Base-by-base conservation (phyloP, 2,329 filamentous ascomycete genomes). In the Fusarium dimerum region DNA sequence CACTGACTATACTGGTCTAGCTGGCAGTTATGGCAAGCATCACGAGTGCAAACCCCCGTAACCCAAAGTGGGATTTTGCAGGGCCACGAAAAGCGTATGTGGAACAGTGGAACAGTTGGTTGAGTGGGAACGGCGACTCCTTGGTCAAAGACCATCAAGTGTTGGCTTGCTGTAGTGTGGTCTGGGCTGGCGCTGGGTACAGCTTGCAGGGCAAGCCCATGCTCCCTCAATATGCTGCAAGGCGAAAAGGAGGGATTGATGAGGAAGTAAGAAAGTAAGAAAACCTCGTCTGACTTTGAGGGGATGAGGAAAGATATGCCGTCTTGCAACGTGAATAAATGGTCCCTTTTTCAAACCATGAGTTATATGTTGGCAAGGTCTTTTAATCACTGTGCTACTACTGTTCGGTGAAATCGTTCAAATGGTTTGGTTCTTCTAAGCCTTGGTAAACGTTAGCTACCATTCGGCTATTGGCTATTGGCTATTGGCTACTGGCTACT, bases 51-150 rank as follows among this genome's bases (percentile, higher is more conserved):
- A 20, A 12, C 39, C 39, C 32, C 32, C 30, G 39, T 45, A 51
- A 50, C 54, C 50, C 41, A 40, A 52, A 48, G 45, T 49, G 48
- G 55, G 58, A 47, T 52, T 45, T 40, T 49, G 29, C 48, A 54
- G 51, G 49, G 39, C 44, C 42, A 52, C 55, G 47, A 40, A 50
- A 34, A 36, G 36, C 39, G 38, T 36, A 52, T 47, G 59, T 57
- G 58, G 58, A 54, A 44, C 53, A 40, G 44, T 48, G 46, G 20
- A 45, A 53, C 32, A 15, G 32, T 36, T 15, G 32, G 32, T 36
- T 36, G 44, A 45, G 48, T 61, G 45, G 47, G 45, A 53, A 51
- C 45, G 54, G 49, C 46, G 55, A 47, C 55, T 52, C 51, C 49
- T 46, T 50, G 40, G 36, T 12, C 32, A 36, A 15, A 36, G 32